Conservation (phyloP, 2,329 filamentous ascomycete genomes). For the Taxawa tesnikishii region DNA sequence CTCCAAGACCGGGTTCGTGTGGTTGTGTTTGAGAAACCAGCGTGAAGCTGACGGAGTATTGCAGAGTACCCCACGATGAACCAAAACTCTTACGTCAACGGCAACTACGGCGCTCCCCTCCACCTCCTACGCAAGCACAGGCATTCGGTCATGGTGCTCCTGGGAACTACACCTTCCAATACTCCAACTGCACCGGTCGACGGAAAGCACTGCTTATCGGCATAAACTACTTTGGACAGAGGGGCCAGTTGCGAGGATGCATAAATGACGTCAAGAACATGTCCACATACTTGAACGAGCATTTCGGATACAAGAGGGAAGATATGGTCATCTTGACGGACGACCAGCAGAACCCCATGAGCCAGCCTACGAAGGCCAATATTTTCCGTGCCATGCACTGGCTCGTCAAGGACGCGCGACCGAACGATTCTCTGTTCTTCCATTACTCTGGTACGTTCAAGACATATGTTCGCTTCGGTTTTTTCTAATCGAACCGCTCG, state of each 20-base stretch:
- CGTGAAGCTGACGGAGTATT: too few species aligned
- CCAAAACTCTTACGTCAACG: constrained; percentile 44
- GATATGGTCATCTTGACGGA: constrained; percentile 97
- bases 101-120: constrained; percentile 35
- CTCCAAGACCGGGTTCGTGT: constrained; percentile 8
- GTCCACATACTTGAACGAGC: constrained; percentile 77
- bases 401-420: constrained; percentile 84
- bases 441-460: constrained; percentile 73
- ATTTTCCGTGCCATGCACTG: constrained; percentile 95
- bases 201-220: constrained; percentile 85
- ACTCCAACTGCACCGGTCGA: constrained; percentile 79
- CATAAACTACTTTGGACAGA: constrained; percentile 93
- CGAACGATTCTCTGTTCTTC: constrained; percentile 94
- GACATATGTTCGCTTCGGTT: background rate
- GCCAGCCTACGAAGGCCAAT: constrained; percentile 90
- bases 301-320: constrained; percentile 85
- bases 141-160: constrained; percentile 72
- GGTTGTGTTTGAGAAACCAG: too few species aligned
- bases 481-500: too few species aligned
- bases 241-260: constrained; percentile 80
- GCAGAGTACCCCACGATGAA: constrained; percentile 24
- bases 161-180: constrained; percentile 70
- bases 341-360: constrained; percentile 95
- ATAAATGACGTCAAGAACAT: constrained; percentile 98
- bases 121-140: constrained; percentile 32